A percentile compares a stretch with the other conserved stretches of the same genome.
Evolutionary conservation across 441 rosid genomes (phyloP).

Genomic region (Gossypium gossypioides): DNA sequence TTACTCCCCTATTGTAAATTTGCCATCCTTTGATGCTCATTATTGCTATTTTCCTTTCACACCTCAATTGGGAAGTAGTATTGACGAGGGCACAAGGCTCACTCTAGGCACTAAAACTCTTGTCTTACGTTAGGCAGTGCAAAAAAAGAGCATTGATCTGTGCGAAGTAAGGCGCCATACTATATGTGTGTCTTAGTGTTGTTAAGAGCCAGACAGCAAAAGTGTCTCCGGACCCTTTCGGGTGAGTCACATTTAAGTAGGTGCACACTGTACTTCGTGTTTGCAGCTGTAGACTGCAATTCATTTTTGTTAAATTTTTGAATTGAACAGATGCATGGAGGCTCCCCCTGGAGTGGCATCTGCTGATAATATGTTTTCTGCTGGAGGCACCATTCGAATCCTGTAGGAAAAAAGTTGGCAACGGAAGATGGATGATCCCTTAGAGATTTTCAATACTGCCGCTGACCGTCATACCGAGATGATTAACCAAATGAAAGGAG

Average conservation of each 20-base stretch:
- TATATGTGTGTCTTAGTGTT: neutral
- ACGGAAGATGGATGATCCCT: conserved; percentile 96
- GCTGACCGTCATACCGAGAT: conserved; percentile 73
- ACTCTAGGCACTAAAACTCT: neutral
- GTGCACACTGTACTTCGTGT: neutral
- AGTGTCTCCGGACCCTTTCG: neutral
- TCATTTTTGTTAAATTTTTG: conserved; percentile 3
- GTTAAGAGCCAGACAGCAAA: conserved; percentile 27
- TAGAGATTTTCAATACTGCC: conserved; percentile 71
- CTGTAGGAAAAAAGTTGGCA: conserved; percentile 94
- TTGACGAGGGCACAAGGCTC: neutral
- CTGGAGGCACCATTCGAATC: conserved; percentile 98
- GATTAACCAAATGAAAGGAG: conserved; percentile 97
- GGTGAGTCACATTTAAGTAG: neutral
- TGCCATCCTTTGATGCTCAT: conserved; percentile 50
- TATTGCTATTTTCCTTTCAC: neutral
- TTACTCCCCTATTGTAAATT: conserved; percentile 54
- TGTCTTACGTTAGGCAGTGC: neutral
- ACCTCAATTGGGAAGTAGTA: conserved; percentile 30
- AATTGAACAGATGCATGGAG: conserved; percentile 76
- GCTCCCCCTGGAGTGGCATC: conserved; percentile 94
- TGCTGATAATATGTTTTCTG: conserved; percentile 95
- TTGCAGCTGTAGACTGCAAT: neutral
- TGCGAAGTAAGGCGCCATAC: neutral
- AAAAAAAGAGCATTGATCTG: neutral